A percentile compares a stretch with the other conserved stretches of the same genome.
Conservation (phyloP, 148 eudicot species). For the Arctostaphylos glauca region DNA sequence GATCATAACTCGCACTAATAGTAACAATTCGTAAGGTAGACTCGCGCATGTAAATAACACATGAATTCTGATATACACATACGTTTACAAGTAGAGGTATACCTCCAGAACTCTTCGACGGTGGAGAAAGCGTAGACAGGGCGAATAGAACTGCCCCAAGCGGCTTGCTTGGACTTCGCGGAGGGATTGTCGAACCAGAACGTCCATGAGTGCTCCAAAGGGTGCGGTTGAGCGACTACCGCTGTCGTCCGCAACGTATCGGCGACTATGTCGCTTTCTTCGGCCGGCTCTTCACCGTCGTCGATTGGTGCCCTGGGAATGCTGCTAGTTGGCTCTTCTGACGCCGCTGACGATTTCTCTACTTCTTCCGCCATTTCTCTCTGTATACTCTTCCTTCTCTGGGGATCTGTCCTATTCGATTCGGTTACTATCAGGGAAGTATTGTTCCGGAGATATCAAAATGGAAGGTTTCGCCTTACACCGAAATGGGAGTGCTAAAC, state of each 20-base stretch:
- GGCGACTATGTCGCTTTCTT: conserved; percentile 49
- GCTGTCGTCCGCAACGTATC: conserved; percentile 2
- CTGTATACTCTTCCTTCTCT: background rate
- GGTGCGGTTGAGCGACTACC: conserved; percentile 25
- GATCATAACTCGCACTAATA: background rate
- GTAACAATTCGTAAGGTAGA: too few species aligned
- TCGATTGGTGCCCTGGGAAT: background rate
- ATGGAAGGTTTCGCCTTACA: too few species aligned
- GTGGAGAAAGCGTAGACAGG: conserved; percentile 82
- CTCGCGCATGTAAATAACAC: background rate
- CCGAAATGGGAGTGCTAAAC: too few species aligned
- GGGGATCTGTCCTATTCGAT: background rate
- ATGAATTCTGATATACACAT: background rate
- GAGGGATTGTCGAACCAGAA: conserved; percentile 89
- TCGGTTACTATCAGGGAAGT: too few species aligned
- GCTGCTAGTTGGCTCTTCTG: conserved; percentile 21
- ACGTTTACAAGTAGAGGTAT: background rate
- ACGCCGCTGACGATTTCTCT: conserved; percentile 25
- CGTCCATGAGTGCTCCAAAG: conserved; percentile 85
- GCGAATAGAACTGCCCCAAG: conserved; percentile 80
- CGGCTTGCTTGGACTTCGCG: conserved; percentile 47
- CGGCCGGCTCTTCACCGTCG: conserved; percentile 24
- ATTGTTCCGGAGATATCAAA: too few species aligned
- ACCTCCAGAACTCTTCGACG: conserved; percentile 94
- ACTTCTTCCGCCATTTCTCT: conserved; percentile 28